These are phyloP conservation scores for Liriodendron chinense DNA, from an alignment of 164 flowering plant species.

Conservation along the genomic window DNA sequence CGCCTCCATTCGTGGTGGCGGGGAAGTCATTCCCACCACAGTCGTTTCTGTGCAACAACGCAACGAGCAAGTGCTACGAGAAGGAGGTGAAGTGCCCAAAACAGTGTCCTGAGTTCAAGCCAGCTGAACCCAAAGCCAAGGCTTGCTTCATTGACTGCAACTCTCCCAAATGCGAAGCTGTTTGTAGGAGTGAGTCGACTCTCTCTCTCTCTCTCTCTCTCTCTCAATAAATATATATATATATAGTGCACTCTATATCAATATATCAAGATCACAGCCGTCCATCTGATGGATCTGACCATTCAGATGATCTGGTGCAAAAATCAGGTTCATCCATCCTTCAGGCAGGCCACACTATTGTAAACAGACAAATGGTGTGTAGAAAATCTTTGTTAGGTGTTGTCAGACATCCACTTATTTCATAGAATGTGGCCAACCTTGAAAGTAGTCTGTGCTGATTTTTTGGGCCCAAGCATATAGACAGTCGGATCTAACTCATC, in stretches of 20 bases:
- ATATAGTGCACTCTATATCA: too few species aligned
- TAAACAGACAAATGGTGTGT: too few species aligned
- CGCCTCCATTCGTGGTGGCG: conserved; percentile 22
- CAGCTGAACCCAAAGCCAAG: conserved; percentile 26
- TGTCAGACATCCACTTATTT: too few species aligned
- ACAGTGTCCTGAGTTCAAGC: conserved; percentile 28
- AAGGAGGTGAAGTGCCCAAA: conserved; percentile 21
- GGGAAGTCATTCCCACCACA: conserved; percentile 24
- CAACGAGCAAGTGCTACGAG: conserved; percentile 18
- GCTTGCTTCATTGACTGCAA: conserved; percentile 35
- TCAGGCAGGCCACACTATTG: too few species aligned
- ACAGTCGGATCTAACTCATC: too few species aligned
- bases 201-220: conserved; percentile 22
- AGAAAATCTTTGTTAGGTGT: too few species aligned
- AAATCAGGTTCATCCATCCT: conserved; percentile 11
- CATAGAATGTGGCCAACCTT: too few species aligned
- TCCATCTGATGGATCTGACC: conserved; percentile 26
- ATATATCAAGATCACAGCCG: conserved; percentile 22
- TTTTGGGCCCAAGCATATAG: too few species aligned
- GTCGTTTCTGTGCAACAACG: conserved; percentile 13
- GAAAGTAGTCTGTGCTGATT: too few species aligned
- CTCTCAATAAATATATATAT: conserved; percentile 20
- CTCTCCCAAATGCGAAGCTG: conserved; percentile 25
- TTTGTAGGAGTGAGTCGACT: conserved; percentile 35
- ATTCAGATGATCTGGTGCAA: conserved; percentile 28